Base-by-base conservation (phyloP, 345 rosid species). In the Citrus australasica region DNA sequence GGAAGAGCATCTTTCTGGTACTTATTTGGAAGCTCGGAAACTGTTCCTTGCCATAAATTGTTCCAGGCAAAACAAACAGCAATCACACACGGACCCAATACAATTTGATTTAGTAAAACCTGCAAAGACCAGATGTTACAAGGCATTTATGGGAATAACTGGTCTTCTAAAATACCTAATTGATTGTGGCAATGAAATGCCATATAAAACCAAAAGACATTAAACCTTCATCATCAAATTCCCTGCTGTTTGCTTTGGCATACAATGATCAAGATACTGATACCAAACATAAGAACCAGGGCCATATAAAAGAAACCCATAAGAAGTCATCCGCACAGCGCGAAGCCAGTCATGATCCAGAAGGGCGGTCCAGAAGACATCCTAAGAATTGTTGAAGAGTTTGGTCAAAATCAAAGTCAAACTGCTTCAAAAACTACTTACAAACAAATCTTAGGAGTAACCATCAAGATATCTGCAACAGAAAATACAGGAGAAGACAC, bases 281-380 rank as follows among this genome's bases (percentile, higher is more conserved):
- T 95, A 93, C 98, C 99, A 93, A 1, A 88, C 91, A 85, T 87
- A 90, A 61, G 97, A 93, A 85, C 98, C 97, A 60, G 99, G 99
- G 0, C 98, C 99, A 71, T 93, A 95, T 21, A 93, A 75, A 33
- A 95, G 86, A 85, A 93, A 93, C 51, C 99, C 99, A 76, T 95
- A 95, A 59, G 98, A 89, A 79, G 91, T 78, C 98, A 95, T 95
- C 82, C 98, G 83, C 81, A 93, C 78, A 56, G 99, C 92, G 74
- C 98, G 96, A 28, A 87, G 63, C 97, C 93, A 93, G 73, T 95
- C 98, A 85, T 95, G 98, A 68, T 88, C 84, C 21, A 85, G 79
- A 83, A 95, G 77, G 71, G 85, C 35, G 59, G 53, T 76, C 84
- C 77, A 68, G 83, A 78, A 35, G 25, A 85, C 78, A 48, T 85